A percentile compares a stretch with the other conserved stretches of the same genome.
Conservation (phyloP, 257 asterid genomes). For the Marsdenia floribunda region DNA sequence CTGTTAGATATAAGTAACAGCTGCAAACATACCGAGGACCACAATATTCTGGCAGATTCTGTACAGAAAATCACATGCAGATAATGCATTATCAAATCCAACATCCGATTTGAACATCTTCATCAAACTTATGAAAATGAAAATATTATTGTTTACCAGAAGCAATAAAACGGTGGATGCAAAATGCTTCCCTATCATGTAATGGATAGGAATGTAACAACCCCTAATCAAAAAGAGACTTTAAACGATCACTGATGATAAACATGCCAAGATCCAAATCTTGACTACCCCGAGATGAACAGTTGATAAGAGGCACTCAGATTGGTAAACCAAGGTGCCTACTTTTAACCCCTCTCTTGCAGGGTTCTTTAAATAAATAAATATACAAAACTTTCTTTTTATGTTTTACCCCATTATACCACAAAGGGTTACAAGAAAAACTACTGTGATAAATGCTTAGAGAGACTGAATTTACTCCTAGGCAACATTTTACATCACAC, state of each 20-base stretch:
- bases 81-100: neutral
- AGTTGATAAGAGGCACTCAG: too few relatives aligned
- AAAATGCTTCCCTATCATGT: neutral
- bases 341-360: too few relatives aligned
- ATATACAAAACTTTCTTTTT: too few relatives aligned
- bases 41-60: neutral
- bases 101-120: neutral
- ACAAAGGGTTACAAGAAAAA: neutral
- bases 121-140: neutral
- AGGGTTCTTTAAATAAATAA: too few relatives aligned
- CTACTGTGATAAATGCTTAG: neutral
- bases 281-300: too few relatives aligned
- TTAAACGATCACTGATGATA: neutral
- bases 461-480: neutral
- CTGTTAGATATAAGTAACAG: neutral
- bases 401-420: neutral
- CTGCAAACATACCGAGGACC: neutral
- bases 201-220: neutral
- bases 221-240: neutral
- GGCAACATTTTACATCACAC: neutral
- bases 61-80: constrained; percentile 1
- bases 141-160: neutral
- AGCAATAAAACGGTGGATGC: neutral
- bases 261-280: neutral
- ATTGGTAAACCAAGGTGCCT: too few relatives aligned